phyloP scores from a whole-genome alignment of 1,139 yeast species.

The Ashbya aceris region DNA sequence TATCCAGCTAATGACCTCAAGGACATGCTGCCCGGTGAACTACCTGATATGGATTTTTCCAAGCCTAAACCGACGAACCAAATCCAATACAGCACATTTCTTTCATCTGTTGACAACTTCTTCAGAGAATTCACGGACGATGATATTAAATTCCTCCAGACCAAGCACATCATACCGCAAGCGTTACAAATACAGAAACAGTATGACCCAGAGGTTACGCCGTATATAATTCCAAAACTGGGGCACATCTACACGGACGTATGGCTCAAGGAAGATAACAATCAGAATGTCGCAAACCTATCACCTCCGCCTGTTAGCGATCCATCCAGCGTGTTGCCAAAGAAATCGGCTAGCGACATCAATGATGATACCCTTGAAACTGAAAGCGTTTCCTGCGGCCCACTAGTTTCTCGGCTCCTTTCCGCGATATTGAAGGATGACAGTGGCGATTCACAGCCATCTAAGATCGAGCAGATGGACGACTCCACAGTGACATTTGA shows the following conservation, averaged over 20 bases:
- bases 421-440: slow-evolving; percentile 53
- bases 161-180: slow-evolving; percentile 48
- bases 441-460: slow-evolving; percentile 13
- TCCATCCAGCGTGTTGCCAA: slow-evolving; percentile 46
- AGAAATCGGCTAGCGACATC: slow-evolving; percentile 51
- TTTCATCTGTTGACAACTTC: slow-evolving; percentile 75
- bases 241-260: slow-evolving; percentile 74
- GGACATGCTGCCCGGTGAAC: slow-evolving; percentile 73
- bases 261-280: slow-evolving; percentile 78
- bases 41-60: slow-evolving; percentile 82
- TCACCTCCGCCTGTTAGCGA: slow-evolving; percentile 32
- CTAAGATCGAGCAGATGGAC: slow-evolving; percentile 17
- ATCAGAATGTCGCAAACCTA: slow-evolving; percentile 32
- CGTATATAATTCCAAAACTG: slow-evolving; percentile 69
- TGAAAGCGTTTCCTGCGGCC: slow-evolving; percentile 82
- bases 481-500: slow-evolving; percentile 17
- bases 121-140: slow-evolving; percentile 72
- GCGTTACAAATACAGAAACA: slow-evolving; percentile 35
- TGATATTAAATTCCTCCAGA: slow-evolving; percentile 65
- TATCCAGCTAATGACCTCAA: slow-evolving; percentile 74
- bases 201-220: slow-evolving; percentile 60
- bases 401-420: slow-evolving; percentile 73
- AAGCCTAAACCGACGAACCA: slow-evolving; percentile 82
- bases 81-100: slow-evolving; percentile 84
- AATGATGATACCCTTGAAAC: slow-evolving; percentile 59